Evolutionary conservation across 1,139 yeast genomes (phyloP), one percentile per base, ranked within the genome.

Genomic region (Sporopachydermia cereana): DNA sequence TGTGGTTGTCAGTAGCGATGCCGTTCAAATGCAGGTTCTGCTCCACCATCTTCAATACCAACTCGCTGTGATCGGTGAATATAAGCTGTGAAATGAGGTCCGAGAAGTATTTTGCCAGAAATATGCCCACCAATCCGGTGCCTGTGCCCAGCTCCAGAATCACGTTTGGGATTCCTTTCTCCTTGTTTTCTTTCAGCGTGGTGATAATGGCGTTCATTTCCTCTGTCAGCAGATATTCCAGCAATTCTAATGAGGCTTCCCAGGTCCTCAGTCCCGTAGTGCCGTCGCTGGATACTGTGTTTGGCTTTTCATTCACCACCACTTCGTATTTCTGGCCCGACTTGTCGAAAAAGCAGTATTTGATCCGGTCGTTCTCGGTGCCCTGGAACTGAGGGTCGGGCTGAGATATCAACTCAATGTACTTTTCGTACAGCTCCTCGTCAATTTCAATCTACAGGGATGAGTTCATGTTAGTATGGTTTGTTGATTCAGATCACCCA

Each of bases 211-310:
- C 39, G 17, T 34, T 34, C 39, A 34, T 29, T 3, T 39, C 44
- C 39, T 34, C 36, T 3, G 51, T 47, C 27, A 62, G 52, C 36
- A 84, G 53, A 51, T 62, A 76, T 44, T 76, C 69, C 5, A 80
- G 64, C 17, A 88, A 62, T 48, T 68, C 85, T n/a, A 84, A 53
- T 0, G 95, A 84, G 1, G 96, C 96, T 57, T 86, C 96, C 97
- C 97, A 89, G 0, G 97, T 89, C 41, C 96, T 66, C 48, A 78
- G 64, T 0, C 97, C 97, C 0, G 97, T 89, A 1, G 95, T 82
- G 4, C 93, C 95, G 25, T 66, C 59, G 0, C 86, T 86, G 17
- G 85, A 74, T 9, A 85, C 74, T 44, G 84, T 51, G 47, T 71
- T 67, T 0, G 89, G 93, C 0, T 75, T 69, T 55, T 84, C 93